Evolutionary conservation across 2,329 filamentous ascomycete species (phyloP).

Genomic region (Diplodia corticola): DNA sequence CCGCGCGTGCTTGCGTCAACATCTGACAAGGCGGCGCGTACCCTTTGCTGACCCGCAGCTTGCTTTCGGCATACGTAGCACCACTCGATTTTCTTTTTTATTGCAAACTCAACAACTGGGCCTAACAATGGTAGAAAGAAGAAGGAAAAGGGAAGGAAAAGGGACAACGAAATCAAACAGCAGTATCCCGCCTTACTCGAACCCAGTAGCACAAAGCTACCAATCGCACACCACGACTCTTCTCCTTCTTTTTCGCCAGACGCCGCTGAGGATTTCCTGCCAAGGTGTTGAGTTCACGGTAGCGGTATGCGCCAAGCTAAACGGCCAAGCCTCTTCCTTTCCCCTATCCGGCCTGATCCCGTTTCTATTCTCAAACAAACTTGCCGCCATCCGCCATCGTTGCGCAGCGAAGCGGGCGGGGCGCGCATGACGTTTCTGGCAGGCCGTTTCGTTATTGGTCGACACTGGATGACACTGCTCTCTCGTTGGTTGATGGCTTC

Average conservation of each 20-base stretch:
- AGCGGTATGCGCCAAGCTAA: neutral
- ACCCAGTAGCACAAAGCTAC: too few species aligned
- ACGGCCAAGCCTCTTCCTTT: neutral
- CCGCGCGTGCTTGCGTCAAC: neutral
- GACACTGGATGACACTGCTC: neutral
- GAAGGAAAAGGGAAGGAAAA: too few species aligned
- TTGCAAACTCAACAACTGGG: too few species aligned
- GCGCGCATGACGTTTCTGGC: neutral
- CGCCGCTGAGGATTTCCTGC: neutral
- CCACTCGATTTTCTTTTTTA: too few species aligned
- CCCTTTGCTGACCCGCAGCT: neutral
- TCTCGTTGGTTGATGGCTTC: neutral
- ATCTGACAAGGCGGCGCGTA: neutral
- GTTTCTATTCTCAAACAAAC: neutral
- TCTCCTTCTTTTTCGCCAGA: too few species aligned
- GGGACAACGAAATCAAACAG: too few species aligned
- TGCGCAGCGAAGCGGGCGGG: neutral
- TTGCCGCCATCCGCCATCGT: neutral
- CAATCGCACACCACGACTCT: too few species aligned
- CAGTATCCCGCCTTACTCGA: too few species aligned
- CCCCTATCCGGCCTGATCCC: slow-evolving; percentile 1
- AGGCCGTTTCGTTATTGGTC: neutral
- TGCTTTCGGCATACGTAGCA: neutral
- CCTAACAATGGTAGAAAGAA: too few species aligned
- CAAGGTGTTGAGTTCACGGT: neutral